Evolutionary conservation across 352 stramenopile genomes (phyloP).

Genomic region (Phytophthora capsici): DNA sequence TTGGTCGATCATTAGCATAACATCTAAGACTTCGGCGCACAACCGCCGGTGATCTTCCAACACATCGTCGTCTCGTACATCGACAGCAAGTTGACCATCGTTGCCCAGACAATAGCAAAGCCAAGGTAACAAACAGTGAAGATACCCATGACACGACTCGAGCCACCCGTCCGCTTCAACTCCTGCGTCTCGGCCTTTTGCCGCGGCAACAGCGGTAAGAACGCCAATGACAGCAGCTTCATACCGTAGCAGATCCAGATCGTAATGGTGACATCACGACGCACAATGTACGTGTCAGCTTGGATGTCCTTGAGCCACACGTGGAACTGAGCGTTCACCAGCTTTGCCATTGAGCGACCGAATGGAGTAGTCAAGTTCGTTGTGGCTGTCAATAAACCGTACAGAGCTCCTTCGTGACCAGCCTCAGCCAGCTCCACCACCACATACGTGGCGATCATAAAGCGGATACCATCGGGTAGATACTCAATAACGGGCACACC

Average conservation of each 20-base stretch:
- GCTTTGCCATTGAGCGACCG: constrained; percentile 50
- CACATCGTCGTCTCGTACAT: constrained; percentile 66
- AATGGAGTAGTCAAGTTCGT: constrained; percentile 60
- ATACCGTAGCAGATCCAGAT: constrained; percentile 64
- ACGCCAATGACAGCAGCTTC: constrained; percentile 60
- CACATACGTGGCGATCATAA: constrained; percentile 69
- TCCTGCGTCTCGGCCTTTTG: constrained; percentile 61
- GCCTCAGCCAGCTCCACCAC: constrained; percentile 62
- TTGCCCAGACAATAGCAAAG: constrained; percentile 48
- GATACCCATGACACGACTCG: constrained; percentile 42
- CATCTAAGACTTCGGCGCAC: constrained; percentile 32
- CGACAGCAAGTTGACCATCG: constrained; percentile 51
- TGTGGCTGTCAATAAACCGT: constrained; percentile 61
- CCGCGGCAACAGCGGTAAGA: constrained; percentile 54
- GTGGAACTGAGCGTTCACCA: constrained; percentile 60
- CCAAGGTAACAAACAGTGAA: constrained; percentile 44
- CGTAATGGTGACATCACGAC: constrained; percentile 65
- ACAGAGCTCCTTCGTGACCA: constrained; percentile 61
- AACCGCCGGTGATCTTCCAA: constrained; percentile 64
- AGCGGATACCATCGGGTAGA: constrained; percentile 55
- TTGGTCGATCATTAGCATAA: too few relatives aligned
- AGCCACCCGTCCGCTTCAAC: constrained; percentile 46
- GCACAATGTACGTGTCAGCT: constrained; percentile 47
- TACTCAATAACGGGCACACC: constrained; percentile 59
- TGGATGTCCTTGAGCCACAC: constrained; percentile 59